Evolutionary conservation across 2,329 filamentous ascomycete genomes (phyloP), one percentile per base, ranked within the genome.

Genomic region (Colletotrichum falcatum): DNA sequence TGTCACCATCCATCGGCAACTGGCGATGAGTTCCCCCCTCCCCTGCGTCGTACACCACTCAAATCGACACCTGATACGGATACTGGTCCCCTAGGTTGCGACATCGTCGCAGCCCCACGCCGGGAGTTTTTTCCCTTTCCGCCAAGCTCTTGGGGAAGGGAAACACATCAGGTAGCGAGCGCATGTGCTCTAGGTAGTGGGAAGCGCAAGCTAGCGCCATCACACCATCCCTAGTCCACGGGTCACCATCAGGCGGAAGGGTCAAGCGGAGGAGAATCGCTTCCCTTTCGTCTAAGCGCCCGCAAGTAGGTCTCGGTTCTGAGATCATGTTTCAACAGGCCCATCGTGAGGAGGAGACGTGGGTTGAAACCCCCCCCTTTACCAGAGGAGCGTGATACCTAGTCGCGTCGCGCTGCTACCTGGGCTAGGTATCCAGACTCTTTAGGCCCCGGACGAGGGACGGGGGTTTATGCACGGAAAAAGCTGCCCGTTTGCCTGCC

Each of bases 181-280:
- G 39, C 63, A 66, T 62, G 62, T 53, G 67, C 35, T 49, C 35
- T 30, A n/a, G n/a, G n/a, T n/a, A 35, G 14, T 61, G 56, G 49
- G 56, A 62, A 55, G 62, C 54, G 61, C 46, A 60, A 39, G 30
- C 35, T 62, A 58, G 63, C 67, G 63, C 66, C 42, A 51, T 44
- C 64, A 56, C 49, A 58, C 64, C 67, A 66, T 42, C 14, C 58
- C 67, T 44, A 46, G 55, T 62, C 54, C 42, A 30, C 37, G 67
- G 63, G 48, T 66, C 51, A 61, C 48, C 46, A 61, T 70, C 67
- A 70, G 67, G 67, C 49, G 67, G 63, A 53, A 62, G 4, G 58
- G 58, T 67, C 67, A 67, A 67, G 63, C 46, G 55, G 55, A 65
- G 12, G 67, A 42, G 26, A n/a, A 56, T 61, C 30, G 46, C 46